Evolutionary conservation across 495 filamentous ascomycete genomes (phyloP), one percentile per base, ranked within the genome.

Genomic region (Lophium mytilinum): DNA sequence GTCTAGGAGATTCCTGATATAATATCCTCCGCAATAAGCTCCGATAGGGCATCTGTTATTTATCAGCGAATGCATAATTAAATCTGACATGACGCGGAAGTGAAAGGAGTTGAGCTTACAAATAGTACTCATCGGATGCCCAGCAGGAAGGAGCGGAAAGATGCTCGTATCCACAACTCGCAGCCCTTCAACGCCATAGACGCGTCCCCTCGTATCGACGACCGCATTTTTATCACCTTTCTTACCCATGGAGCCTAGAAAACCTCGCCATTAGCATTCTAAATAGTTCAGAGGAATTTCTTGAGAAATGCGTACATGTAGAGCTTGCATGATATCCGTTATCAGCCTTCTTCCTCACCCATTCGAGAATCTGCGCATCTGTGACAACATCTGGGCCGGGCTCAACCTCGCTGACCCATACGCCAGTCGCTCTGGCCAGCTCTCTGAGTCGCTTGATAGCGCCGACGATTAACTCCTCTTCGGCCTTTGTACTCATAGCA

Each of bases 1-100:
- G 24, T 6, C 24, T 30, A 30, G 24, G 24, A 30, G 24, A 30
- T 30, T 2, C 24, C 24, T 2, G 24, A 30, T 2, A 30, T 30
- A 39, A 85, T 81, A 55, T 76, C 72, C 17, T 73, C 70, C 1
- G 79, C 80, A 61, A 84, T 82, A 69, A 83, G 83, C 69, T 84
- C 80, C 9, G 80, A 81, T 3, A 85, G 68, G 69, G 75, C 77
- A 43, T 68, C 46, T 49, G 46, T 9, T 40, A 50, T 42, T 9
- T 50, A 9, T 48, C 10, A 60, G 40, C 40, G 63, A 66, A 67
- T 52, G 14, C 0, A 18, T 67, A 61, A 35, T 19, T 30, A 2
- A 6, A 30, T 6, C 24, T 30, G 3, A 30, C 24, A 6, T 6
- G 24, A 6, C 6, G 24, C 3, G 24, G 41, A 56, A 60, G 3